These are phyloP conservation scores for Arabis hirsuta DNA, from an alignment of 345 rosid species.

Conservation along the genomic window DNA sequence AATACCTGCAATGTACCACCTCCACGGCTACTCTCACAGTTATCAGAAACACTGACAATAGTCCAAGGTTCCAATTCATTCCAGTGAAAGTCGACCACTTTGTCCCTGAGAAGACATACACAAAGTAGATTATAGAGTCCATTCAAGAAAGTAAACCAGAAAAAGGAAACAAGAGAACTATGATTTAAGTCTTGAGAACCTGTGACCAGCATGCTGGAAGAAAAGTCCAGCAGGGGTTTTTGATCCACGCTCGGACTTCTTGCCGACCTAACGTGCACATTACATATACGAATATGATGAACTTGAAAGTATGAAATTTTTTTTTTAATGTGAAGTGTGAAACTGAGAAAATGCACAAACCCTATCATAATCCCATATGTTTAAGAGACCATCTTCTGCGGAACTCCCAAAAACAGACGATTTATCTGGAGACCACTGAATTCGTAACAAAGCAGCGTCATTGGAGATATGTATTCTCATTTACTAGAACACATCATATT, in stretches of 20 bases:
- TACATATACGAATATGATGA: slow-evolving; percentile 6
- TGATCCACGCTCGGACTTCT: slow-evolving; percentile 47
- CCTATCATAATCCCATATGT: slow-evolving; percentile 94
- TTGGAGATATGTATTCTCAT: neutral
- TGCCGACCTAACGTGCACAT: slow-evolving; percentile 50
- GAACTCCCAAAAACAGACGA: slow-evolving; percentile 94
- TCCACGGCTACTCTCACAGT: slow-evolving; percentile 78
- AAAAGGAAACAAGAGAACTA: neutral
- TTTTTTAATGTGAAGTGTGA: neutral
- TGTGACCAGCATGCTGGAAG: slow-evolving; percentile 80
- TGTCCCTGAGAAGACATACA: slow-evolving; percentile 57
- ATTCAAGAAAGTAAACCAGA: neutral
- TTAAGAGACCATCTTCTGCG: slow-evolving; percentile 93
- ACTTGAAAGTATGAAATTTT: neutral
- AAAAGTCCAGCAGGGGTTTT: slow-evolving; percentile 61
- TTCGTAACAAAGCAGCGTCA: slow-evolving; percentile 23
- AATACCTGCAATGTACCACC: slow-evolving; percentile 91
- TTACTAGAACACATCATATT: neutral
- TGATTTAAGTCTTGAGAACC: slow-evolving; percentile 43
- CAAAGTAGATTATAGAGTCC: neutral
- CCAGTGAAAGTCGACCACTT: slow-evolving; percentile 92
- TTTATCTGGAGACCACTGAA: slow-evolving; percentile 92
- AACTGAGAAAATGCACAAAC: slow-evolving; percentile 43
- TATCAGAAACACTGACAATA: slow-evolving; percentile 83
- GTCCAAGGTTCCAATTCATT: slow-evolving; percentile 87